Evolutionary conservation across 345 rosid genomes (phyloP).

Genomic region (Hibiscus trionum): DNA sequence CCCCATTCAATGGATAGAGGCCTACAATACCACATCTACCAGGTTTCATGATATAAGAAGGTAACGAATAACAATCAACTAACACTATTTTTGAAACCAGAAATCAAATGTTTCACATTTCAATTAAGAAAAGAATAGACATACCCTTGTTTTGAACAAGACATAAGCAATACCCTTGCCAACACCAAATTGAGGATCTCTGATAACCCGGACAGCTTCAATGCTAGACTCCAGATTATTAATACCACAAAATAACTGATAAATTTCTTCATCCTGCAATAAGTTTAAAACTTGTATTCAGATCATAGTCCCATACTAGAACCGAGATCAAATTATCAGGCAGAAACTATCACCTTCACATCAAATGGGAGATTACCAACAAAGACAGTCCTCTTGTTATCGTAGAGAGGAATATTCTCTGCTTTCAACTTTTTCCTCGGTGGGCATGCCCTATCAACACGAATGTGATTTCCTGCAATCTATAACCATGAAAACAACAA

Average conservation of each 20-base stretch:
- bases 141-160: constrained; percentile 76
- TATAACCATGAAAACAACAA: constrained; percentile 18
- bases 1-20: no score
- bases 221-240: constrained; percentile 48
- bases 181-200: constrained; percentile 72
- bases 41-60: not conserved
- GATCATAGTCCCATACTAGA: not conserved
- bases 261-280: constrained; percentile 88
- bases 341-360: constrained; percentile 58
- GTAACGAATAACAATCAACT: not conserved
- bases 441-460: constrained; percentile 94
- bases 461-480: constrained; percentile 87
- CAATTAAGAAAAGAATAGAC: not conserved
- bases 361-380: constrained; percentile 94
- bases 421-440: constrained; percentile 87
- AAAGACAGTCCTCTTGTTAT: constrained; percentile 74
- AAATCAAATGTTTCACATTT: not conserved
- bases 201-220: constrained; percentile 88
- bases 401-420: constrained; percentile 47
- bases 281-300: not conserved
- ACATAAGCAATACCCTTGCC: constrained; percentile 98
- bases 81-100: not conserved
- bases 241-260: constrained; percentile 65
- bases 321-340: not conserved
- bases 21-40: no score